Conservation (phyloP, 2,329 filamentous ascomycete genomes). For the Nigrospora oryzae region DNA sequence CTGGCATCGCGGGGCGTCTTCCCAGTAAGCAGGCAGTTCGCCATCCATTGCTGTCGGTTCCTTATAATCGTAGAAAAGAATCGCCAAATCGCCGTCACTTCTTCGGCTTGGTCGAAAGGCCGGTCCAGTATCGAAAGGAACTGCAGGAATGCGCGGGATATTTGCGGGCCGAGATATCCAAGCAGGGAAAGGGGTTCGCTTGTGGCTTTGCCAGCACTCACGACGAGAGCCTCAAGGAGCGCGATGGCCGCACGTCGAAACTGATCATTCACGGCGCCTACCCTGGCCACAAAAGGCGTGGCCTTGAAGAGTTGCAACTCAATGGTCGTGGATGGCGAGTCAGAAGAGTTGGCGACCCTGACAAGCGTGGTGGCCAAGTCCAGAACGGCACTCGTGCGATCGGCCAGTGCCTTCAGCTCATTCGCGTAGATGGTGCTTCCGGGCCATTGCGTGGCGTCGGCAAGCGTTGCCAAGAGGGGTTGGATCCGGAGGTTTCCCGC, state of each 20-base stretch:
- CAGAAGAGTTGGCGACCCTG: conserved; percentile 58
- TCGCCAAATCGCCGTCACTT: conserved; percentile 69
- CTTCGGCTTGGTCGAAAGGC: conserved; percentile 57
- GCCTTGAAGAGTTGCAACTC: conserved; percentile 76
- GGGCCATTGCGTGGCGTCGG: conserved; percentile 50
- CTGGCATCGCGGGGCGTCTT: conserved; percentile 72
- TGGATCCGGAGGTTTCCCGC: conserved; percentile 66
- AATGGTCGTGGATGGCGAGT: conserved; percentile 54
- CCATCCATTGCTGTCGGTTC: conserved; percentile 92
- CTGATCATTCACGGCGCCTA: conserved; percentile 61
- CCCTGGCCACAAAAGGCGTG: conserved; percentile 64
- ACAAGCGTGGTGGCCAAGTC: conserved; percentile 61
- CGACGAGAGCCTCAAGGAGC: conserved; percentile 66
- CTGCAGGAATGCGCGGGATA: conserved; percentile 76
- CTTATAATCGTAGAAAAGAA: conserved; percentile 81
- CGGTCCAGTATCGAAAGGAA: conserved; percentile 69
- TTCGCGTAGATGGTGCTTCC: conserved; percentile 54
- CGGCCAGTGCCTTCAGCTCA: conserved; percentile 44
- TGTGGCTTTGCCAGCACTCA: conserved; percentile 54
- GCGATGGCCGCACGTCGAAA: conserved; percentile 60
- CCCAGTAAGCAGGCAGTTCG: conserved; percentile 84
- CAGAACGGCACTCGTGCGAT: conserved; percentile 57
- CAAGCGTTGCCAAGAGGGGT: conserved; percentile 64
- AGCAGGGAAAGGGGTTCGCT: conserved; percentile 90
- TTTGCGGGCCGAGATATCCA: conserved; percentile 74